Evolutionary conservation across 306 rosid genomes (phyloP).

Genomic region (Cucumis cinereus): DNA sequence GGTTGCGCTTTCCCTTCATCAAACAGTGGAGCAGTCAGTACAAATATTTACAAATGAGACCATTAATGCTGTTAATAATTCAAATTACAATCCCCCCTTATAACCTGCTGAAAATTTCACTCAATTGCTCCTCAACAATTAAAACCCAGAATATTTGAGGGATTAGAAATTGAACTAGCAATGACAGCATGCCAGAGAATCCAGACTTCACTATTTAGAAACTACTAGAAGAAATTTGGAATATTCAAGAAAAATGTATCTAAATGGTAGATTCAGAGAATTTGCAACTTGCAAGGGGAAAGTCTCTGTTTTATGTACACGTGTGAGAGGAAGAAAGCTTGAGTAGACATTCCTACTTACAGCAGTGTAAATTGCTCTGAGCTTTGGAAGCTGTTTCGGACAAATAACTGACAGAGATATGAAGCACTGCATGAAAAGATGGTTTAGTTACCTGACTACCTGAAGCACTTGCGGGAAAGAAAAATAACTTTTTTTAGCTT

Average conservation of each 20-base stretch:
- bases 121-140: background rate
- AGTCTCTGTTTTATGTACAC: background rate
- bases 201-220: too few relatives aligned
- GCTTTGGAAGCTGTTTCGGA: slow-evolving; percentile 81
- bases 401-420: slow-evolving; percentile 83
- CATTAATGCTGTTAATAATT: background rate
- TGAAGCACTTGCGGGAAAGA: background rate
- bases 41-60: background rate
- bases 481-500: background rate
- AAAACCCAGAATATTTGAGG: background rate
- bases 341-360: slow-evolving; percentile 27
- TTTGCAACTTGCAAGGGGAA: background rate
- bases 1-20: slow-evolving; percentile 74
- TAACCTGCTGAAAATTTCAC: background rate
- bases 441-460: slow-evolving; percentile 1
- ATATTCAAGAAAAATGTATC: too few relatives aligned
- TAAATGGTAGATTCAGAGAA: background rate
- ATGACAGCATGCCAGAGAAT: too few relatives aligned
- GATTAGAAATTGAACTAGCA: background rate
- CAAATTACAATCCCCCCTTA: background rate
- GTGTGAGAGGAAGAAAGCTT: background rate
- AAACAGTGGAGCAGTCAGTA: background rate
- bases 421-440: slow-evolving; percentile 51
- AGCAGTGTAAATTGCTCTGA: slow-evolving; percentile 67
- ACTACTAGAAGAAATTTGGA: too few relatives aligned